Evolutionary conservation across 306 rosid genomes (phyloP), one percentile per base, ranked within the genome.

Genomic region (Vigna reflexopilosa): DNA sequence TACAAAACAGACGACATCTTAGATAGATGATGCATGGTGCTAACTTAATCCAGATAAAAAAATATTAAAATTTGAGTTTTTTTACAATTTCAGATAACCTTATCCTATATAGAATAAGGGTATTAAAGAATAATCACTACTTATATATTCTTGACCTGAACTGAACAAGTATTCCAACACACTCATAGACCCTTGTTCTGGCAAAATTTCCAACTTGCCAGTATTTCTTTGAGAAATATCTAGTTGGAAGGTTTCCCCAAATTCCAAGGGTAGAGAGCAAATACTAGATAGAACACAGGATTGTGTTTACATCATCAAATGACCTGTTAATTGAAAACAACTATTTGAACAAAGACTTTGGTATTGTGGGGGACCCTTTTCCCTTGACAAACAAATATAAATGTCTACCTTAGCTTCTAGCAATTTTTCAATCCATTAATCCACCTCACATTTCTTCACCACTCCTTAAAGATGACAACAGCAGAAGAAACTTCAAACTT

Each of bases 401-500:
- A 69, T 50, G 28, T 28, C 26, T 3, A 69, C 50, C 78, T 76
- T 38, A 57, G 74, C 48, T 50, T 2, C 73, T 6, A 50, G 9
- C 34, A 30, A 47, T 9, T 68, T 73, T 48, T 19, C 50, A 55
- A 8, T 42, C 36, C 14, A 12, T 75, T 67, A 40, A 59, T 69
- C 77, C 34, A 75, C 24, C 77, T 59, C 81, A 79, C n/a, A 36
- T 72, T 67, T 44, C 22, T 40, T 1, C 71, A 26, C 63, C 9
- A 51, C 14, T 65, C 56, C 40, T 16, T 70, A 77, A 73, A 56
- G 49, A 85, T 82, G 86, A 80, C 72, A 20, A 36, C 81, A 52
- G 15, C 42, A 12, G 84, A 84, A 57, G 96, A 86, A 62, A 3
- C 81, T 79, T 87, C 91, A 44, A 67, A 86, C 34, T 70, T 93